A percentile compares a stretch with the other conserved stretches of the same genome.
phyloP scores from a whole-genome alignment of 1,284 basidiomycete species.

The Papiliotrema laurentii region DNA sequence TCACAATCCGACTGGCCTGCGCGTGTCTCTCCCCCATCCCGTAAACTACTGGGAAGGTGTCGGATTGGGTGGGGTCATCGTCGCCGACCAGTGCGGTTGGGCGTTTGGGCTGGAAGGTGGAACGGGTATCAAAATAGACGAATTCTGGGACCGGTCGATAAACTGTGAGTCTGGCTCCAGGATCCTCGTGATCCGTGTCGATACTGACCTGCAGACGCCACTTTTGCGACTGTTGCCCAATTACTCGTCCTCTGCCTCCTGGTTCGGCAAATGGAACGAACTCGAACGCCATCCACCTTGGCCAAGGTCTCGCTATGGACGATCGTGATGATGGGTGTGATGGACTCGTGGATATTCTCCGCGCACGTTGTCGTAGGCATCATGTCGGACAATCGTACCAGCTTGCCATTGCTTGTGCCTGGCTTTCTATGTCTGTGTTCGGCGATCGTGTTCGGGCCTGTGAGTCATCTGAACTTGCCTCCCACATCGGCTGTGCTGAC shows the following conservation, averaged over 20 bases:
- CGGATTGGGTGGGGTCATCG: slow-evolving; percentile 57
- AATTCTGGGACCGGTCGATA: slow-evolving; percentile 73
- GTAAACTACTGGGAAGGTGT: slow-evolving; percentile 38
- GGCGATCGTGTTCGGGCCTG: slow-evolving; percentile 46
- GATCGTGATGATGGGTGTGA: slow-evolving; percentile 67
- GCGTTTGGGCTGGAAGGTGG: slow-evolving; percentile 62
- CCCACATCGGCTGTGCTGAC: background rate
- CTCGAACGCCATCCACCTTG: slow-evolving; percentile 71
- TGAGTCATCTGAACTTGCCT: slow-evolving; percentile 16
- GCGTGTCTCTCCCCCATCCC: slow-evolving; percentile 24
- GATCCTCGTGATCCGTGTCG: background rate
- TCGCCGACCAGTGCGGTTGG: slow-evolving; percentile 74
- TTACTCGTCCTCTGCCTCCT: slow-evolving; percentile 63
- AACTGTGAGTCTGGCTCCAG: slow-evolving; percentile 58
- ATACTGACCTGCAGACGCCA: slow-evolving; percentile 58
- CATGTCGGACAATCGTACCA: slow-evolving; percentile 69
- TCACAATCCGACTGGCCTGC: slow-evolving; percentile 38
- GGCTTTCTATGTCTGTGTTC: slow-evolving; percentile 60
- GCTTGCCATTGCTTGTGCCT: slow-evolving; percentile 70
- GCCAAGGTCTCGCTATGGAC: slow-evolving; percentile 74
- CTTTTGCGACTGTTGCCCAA: slow-evolving; percentile 63
- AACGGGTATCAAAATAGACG: slow-evolving; percentile 58
- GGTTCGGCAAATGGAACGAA: slow-evolving; percentile 65
- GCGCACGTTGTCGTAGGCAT: slow-evolving; percentile 80
- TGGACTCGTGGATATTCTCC: slow-evolving; percentile 76